Evolutionary conservation across 495 filamentous ascomycete genomes (phyloP), one percentile per base, ranked within the genome.

Genomic region (Penicillium dipodomyicola): DNA sequence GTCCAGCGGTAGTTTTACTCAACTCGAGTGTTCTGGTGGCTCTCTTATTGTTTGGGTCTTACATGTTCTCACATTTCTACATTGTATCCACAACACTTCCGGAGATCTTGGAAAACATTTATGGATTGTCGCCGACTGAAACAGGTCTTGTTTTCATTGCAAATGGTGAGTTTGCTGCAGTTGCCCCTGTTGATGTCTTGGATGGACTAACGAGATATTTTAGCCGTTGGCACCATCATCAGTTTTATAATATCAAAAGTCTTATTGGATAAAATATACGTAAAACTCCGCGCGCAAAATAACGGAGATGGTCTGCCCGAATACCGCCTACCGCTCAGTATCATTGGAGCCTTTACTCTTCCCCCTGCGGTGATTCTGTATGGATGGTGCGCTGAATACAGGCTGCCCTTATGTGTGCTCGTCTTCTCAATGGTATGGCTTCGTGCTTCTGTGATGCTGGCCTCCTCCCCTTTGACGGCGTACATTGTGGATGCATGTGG

Each of bases 101-200:
- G 0, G 44, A 46, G 12, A 46, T 46, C 3, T 19, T 46, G 22
- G 22, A 29, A n/a, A n/a, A 27, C 7, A 14, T 30, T 27, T 46
- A 46, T 30, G 44, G 44, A 46, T n/a, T 46, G n/a, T 46, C 44
- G 22, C 44, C 44, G 7, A 46, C 44, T 46, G 44, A 25, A 27
- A 46, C 44, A 46, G 44, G 44, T 5, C 44, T 46, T 11, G 44
- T 25, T 14, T 46, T 46, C 44, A 46, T 29, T 14, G 44, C 44
- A 29, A 46, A 46, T n/a, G 44, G 44, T 46, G 23, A 29, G 22
- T n/a, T 14, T 46, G 22, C 23, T 9, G 15, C 44, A n/a, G n/a
- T 11, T 15, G 12, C 11, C 14, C 23, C 4, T n/a, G n/a, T 9
- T 20, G 42, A 46, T 30, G 4, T 17, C 11, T 5, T 29, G 11